These are phyloP conservation scores for Ascochyta clinopodiicola DNA, from an alignment of 2,329 filamentous ascomycete genomes.

Conservation along the genomic window DNA sequence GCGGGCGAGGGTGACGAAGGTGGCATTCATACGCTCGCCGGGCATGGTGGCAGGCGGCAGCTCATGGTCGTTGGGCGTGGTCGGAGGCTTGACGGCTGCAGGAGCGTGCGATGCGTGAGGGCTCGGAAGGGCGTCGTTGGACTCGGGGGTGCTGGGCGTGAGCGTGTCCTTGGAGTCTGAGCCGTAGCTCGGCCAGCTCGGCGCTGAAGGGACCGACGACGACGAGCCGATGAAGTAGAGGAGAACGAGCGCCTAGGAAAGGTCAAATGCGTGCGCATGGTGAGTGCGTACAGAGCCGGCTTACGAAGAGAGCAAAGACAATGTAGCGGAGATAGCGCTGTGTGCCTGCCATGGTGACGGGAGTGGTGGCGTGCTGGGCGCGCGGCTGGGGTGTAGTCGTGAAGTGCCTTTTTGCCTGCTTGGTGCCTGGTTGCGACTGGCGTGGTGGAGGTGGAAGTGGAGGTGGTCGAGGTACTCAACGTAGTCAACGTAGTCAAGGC, in stretches of 20 bases:
- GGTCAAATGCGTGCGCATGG: conserved; percentile 21
- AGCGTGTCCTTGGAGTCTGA: conserved; percentile 25
- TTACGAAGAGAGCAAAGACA: conserved; percentile 82
- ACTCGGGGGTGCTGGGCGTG: conserved; percentile 23
- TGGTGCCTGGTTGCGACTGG: conserved; percentile 3
- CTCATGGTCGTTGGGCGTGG: conserved; percentile 42
- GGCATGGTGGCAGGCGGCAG: conserved; percentile 58
- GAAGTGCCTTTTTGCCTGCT: conserved; percentile 17
- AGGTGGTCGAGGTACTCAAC: conserved; percentile 7
- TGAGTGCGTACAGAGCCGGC: neutral
- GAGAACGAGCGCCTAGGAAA: conserved; percentile 65
- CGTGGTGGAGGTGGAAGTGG: neutral
- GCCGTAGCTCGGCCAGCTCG: conserved; percentile 39
- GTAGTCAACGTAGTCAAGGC: neutral
- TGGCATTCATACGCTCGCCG: conserved; percentile 89
- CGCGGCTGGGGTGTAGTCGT: conserved; percentile 8
- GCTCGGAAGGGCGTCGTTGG: conserved; percentile 15
- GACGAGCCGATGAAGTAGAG: conserved; percentile 82
- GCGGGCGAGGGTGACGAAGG: conserved; percentile 93
- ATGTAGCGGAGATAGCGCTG: conserved; percentile 76
- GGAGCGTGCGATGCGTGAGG: conserved; percentile 18
- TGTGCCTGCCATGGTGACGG: conserved; percentile 70
- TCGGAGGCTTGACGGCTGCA: conserved; percentile 28
- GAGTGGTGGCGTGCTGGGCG: conserved; percentile 26
- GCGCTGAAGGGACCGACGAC: conserved; percentile 52